Evolutionary conservation across 352 stramenopile genomes (phyloP).

Genomic region (Thalassiosira delicatula): DNA sequence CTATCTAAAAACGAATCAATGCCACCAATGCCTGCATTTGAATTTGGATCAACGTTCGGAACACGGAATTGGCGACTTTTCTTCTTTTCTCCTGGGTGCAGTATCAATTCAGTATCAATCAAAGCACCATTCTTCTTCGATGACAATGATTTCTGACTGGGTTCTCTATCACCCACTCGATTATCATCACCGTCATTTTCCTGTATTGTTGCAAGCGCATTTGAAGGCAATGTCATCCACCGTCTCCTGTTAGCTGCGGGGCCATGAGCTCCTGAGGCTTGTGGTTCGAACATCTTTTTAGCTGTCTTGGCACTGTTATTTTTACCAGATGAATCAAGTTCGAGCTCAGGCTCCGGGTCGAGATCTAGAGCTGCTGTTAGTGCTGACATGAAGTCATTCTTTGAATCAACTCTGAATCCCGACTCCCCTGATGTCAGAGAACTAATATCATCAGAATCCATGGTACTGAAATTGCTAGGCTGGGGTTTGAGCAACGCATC

Average conservation of each 20-base stretch:
- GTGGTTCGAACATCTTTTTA: background rate
- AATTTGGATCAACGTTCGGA: constrained; percentile 57
- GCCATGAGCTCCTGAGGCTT: constrained; percentile 9
- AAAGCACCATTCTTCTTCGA: constrained; percentile 23
- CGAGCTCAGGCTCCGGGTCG: background rate
- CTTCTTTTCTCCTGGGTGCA: constrained; percentile 39
- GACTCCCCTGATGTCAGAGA: constrained; percentile 41
- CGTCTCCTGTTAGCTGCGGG: constrained; percentile 59
- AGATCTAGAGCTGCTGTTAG: constrained; percentile 57
- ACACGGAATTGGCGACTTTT: constrained; percentile 75
- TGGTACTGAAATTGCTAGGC: constrained; percentile 13
- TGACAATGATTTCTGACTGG: constrained; percentile 29
- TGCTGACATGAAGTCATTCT: constrained; percentile 77
- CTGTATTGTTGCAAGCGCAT: constrained; percentile 78
- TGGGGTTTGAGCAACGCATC: constrained; percentile 61
- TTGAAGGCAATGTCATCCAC: constrained; percentile 78
- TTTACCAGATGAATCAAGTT: background rate
- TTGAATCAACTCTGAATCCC: constrained; percentile 75
- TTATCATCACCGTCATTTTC: constrained; percentile 70
- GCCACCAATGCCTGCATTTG: too few relatives aligned
- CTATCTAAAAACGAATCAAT: constrained; percentile 35
- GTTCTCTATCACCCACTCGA: constrained; percentile 18
- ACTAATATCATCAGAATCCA: constrained; percentile 8
- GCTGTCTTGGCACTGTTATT: background rate
- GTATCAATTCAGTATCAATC: constrained; percentile 74